phyloP scores from a whole-genome alignment of 2,329 filamentous ascomycete species.

The Sporothrix phasma region DNA sequence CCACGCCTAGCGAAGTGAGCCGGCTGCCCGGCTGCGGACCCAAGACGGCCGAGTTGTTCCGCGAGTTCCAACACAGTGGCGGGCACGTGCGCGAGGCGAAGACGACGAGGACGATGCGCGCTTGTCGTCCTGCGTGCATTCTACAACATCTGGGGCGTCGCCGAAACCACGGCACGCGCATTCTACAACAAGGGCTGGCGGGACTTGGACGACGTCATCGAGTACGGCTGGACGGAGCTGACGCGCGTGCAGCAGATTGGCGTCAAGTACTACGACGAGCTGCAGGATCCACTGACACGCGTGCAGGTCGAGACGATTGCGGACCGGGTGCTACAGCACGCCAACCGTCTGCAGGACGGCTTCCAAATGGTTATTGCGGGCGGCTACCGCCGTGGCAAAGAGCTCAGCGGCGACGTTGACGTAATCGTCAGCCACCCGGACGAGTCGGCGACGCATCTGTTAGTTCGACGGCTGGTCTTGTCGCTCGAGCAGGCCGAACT shows the following conservation, averaged over 20 bases:
- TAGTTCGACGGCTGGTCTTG: constrained; percentile 62
- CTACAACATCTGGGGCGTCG: constrained; percentile 87
- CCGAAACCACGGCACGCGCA: constrained; percentile 65
- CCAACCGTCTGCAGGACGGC: constrained; percentile 48
- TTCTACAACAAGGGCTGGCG: constrained; percentile 76
- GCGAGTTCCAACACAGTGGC: constrained; percentile 58
- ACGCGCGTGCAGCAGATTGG: constrained; percentile 84
- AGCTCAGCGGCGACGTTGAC: constrained; percentile 70
- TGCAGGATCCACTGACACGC: constrained; percentile 60
- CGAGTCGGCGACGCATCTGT: constrained; percentile 53
- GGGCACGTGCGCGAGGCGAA: constrained; percentile 49
- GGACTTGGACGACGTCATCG: constrained; percentile 76
- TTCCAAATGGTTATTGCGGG: constrained; percentile 58
- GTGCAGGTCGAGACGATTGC: constrained; percentile 64
- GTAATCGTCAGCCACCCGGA: constrained; percentile 73
- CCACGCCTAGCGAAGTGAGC: constrained; percentile 33
- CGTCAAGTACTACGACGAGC: constrained; percentile 86
- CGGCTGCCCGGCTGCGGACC: constrained; percentile 68
- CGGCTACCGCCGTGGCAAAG: constrained; percentile 71
- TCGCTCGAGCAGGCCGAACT: constrained; percentile 58
- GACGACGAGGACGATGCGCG: constrained; percentile 54
- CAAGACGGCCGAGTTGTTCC: constrained; percentile 69
- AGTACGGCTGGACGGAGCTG: constrained; percentile 66
- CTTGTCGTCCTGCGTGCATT: constrained; percentile 60
- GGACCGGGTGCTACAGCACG: constrained; percentile 52